Base-by-base conservation (phyloP, 441 rosid species). In the Brassica hybrid region DNA sequence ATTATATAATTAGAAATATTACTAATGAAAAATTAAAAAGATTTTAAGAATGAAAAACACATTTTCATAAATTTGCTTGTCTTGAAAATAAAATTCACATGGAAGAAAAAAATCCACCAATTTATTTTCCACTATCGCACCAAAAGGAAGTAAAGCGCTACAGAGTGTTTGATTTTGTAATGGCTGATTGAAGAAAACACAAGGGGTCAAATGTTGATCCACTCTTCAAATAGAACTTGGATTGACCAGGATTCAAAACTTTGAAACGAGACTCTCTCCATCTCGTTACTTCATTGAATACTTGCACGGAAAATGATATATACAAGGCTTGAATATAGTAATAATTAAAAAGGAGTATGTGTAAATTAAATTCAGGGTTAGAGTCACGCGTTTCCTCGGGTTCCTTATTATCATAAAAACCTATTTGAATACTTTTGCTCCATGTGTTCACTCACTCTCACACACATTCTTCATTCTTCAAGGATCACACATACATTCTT, bases 341-440 rank as follows among this genome's bases (percentile, higher is more conserved):
- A 6, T n/a, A n/a, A n/a, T n/a, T n/a, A n/a, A n/a, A 45, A 34
- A 60, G 62, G 19, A 67, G 21, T 21, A 75, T 67, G 56, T 32
- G 74, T 43, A 69, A 67, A 61, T 48, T 69, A 48, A 75, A 69
- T 76, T 76, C 19, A 32, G 56, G 68, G 19, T 68, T 59, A 32
- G 18, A 68, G 69, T 76, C 79, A 76, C 69, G 79, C 74, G 63
- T 48, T 76, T 76, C 43, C 30, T 76, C 74, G 69, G 63, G 63
- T 13, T 69, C 25, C 68, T 41, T 75, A 38, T 48, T 48, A 9
- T 68, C 79, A 75, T 60, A 6, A 67, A 59, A 59, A 9, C 62
- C 54, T 68, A 59, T 75, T 67, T 71, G 71, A 74, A 65, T 45
- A 9, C n/a, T 27, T 36, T 52, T 50, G 52, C 11, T 59, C 60